Base-by-base conservation (phyloP, 345 rosid genomes). In the Gossypium turneri region DNA sequence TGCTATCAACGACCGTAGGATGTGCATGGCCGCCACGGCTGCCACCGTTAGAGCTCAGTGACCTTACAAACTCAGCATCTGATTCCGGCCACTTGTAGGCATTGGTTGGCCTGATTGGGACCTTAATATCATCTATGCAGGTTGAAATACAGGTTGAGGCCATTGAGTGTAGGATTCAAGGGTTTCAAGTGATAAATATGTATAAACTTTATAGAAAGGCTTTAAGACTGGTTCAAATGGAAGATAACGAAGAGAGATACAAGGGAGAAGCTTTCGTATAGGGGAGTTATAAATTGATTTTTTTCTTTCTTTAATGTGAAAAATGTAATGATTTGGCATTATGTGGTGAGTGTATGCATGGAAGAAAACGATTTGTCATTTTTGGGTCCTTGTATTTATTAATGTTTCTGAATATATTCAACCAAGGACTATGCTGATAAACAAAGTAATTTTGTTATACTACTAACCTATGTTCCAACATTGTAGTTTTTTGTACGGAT, bases 51-150 rank as follows among this genome's bases (percentile, higher is more conserved):
- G 80, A 61, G 53, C 78, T 81, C 47, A 81, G 81, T 15, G 94
- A 86, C 16, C 84, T 81, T 7, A 85, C 86, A 22, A 92, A 87
- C 84, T 86, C 92, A 2, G 88, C 88, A 74, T 89, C 91, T 8
- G 93, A 87, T 71, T 92, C 91, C 19, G 95, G 93, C 97, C 90
- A 92, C 83, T 86, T 89, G 80, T 86, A 83, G 74, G 87, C 87
- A 65, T 88, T 91, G 1, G 88, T 83, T 72, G 91, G 84, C 22
- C 95, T 86, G 15, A 90, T 87, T 6, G 94, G 86, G 79, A 91
- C 92, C 22, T 84, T 81, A n/a, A 92, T 67, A 56, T 94, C 95
- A 67, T 86, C 82, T 60, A 90, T 83, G 77, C 98, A 93, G 82
- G 81, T 88, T 13, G 97, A 87, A 78, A 93, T 87, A 84, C 97